These are phyloP conservation scores for Spirogloea muscicola DNA, from an alignment of 139 green algal genomes.

Conservation along the genomic window DNA sequence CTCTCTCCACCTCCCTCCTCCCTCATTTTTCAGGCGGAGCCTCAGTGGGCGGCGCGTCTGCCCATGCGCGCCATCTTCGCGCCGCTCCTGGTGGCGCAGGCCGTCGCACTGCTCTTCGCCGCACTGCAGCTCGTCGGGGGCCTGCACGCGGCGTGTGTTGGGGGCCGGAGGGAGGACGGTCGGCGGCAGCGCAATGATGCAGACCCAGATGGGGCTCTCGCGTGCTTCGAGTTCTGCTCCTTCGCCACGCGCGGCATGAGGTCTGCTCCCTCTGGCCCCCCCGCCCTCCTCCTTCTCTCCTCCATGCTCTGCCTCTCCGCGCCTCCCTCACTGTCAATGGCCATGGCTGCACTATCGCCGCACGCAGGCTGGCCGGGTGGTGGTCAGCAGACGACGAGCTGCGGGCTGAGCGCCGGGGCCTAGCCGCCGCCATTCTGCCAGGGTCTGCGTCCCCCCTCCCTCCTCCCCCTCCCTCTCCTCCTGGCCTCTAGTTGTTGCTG, in stretches of 20 bases:
- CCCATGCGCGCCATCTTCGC: slow-evolving; percentile 4
- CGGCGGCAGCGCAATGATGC: no score
- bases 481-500: neutral
- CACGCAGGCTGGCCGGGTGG: slow-evolving; percentile 16
- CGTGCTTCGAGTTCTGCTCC: no score
- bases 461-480: neutral
- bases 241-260: slow-evolving; percentile 22
- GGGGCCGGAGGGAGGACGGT: no score
- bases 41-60: slow-evolving; percentile 2
- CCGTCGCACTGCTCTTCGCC: slow-evolving; percentile 13
- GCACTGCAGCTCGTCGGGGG: slow-evolving; percentile 4
- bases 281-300: no score
- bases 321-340: neutral
- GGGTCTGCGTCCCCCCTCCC: neutral
- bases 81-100: slow-evolving; percentile 8
- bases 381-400: slow-evolving; percentile 11
- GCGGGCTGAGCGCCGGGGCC: neutral
- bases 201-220: no score
- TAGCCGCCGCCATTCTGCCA: neutral
- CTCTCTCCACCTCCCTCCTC: no score
- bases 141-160: no score
- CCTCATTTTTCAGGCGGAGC: slow-evolving; percentile 8
- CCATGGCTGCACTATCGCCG: neutral
- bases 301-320: no score
- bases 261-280: no score